phyloP scores from a whole-genome alignment of 805 yeast species.

The Starmerella ratchasimensis region DNA sequence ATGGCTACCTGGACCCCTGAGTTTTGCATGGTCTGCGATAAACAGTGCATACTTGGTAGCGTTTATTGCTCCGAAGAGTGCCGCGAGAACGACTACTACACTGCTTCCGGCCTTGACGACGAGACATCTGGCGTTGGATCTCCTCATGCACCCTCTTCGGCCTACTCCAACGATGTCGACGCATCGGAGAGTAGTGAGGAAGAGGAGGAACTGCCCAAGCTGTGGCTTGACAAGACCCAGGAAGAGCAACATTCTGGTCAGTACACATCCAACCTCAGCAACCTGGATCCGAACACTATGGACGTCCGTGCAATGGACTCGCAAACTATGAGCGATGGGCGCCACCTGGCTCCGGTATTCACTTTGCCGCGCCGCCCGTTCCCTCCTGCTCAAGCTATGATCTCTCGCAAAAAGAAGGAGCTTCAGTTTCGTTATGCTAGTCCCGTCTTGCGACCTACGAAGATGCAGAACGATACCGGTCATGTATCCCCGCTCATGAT shows the following conservation, averaged over 20 bases:
- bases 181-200: conserved; percentile 8
- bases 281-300: background rate
- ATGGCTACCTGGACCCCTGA: conserved; percentile 32
- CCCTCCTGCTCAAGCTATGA: no score
- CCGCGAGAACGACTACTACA: conserved; percentile 18
- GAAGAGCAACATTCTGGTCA: background rate
- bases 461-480: conserved; percentile 12
- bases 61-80: conserved; percentile 38
- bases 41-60: conserved; percentile 32
- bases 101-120: background rate
- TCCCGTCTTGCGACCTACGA: conserved; percentile 19
- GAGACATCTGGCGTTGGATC: background rate
- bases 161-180: background rate
- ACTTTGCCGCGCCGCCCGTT: background rate
- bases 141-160: background rate
- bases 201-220: conserved; percentile 9
- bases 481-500: conserved; percentile 20
- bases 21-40: conserved; percentile 46
- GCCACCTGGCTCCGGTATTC: background rate
- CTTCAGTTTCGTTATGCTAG: conserved; percentile 18
- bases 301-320: background rate
- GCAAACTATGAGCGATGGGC: background rate
- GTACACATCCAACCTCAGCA: background rate
- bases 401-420: conserved; percentile 4
- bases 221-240: conserved; percentile 4